These are phyloP conservation scores for Kazachstania martiniae DNA, from an alignment of 805 yeast species.

Conservation along the genomic window DNA sequence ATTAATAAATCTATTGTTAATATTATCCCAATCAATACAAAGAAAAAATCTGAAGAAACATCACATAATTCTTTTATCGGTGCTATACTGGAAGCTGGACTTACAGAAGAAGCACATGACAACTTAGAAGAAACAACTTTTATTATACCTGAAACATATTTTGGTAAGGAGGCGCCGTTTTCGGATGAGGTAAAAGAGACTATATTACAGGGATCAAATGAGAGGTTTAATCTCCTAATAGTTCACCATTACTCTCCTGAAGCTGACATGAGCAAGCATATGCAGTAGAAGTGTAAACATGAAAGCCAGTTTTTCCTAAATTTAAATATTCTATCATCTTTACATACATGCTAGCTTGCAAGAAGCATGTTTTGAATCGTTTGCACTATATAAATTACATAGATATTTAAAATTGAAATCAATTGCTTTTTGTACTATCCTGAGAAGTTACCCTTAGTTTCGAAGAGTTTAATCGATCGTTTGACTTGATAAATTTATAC, in stretches of 20 bases:
- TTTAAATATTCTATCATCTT: too few relatives aligned
- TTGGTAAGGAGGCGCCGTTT: constrained; percentile 13
- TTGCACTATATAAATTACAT: too few relatives aligned
- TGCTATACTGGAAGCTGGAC: constrained; percentile 9
- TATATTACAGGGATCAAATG: constrained; percentile 16
- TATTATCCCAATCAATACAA: constrained; percentile 7
- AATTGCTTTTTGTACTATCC: too few relatives aligned
- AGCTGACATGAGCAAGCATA: too few relatives aligned
- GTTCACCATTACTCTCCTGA: constrained; percentile 10
- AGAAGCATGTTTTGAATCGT: too few relatives aligned
- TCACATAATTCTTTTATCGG: constrained; percentile 10
- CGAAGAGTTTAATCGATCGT: constrained; percentile 28
- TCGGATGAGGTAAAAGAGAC: constrained; percentile 13
- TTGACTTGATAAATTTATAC: constrained; percentile 40
- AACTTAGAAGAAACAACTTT: constrained; percentile 21
- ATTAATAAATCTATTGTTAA: constrained; percentile 9
- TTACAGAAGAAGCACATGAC: constrained; percentile 6
- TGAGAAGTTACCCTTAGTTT: constrained; percentile 20
- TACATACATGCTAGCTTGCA: too few relatives aligned
- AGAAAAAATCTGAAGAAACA: not conserved
- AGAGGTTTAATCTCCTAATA: constrained; percentile 15
- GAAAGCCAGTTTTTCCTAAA: too few relatives aligned
- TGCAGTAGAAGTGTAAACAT: too few relatives aligned
- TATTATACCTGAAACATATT: constrained; percentile 16
- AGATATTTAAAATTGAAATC: too few relatives aligned